Evolutionary conservation across 164 flowering plant genomes (phyloP), one percentile per base, ranked within the genome.

Genomic region (Chimonanthus praecox): DNA sequence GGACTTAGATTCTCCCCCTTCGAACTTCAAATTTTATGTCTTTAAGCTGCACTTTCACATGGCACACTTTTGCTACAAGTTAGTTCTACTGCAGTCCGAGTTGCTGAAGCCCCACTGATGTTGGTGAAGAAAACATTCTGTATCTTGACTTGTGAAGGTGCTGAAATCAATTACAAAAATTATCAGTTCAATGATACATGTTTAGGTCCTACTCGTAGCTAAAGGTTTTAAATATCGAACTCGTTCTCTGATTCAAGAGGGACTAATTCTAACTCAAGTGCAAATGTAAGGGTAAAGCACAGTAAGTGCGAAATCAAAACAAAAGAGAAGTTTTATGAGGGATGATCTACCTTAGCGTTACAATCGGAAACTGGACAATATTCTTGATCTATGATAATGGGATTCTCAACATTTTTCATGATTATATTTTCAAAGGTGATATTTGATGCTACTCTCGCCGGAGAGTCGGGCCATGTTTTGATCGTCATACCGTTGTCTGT

Each of bases 381-480:
- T 3, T 78, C 64, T 67, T 88, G 91, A 73, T 90, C 87, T 4
- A 90, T 86, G 9, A 88, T 83, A 47, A 90, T 88, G 0, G 92
- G 90, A 64, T 86, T 87, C 16, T 71, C 73, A 49, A 87, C 94
- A 47, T 87, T 85, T 75, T 83, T 80, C 88, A 85, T 84, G 61
- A 81, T 70, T 13, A 88, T 83, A 83, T 90, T 78, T 33, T 84
- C 77, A 64, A 88, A 90, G 4, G 85, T 86, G 80, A 90, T 80
- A 76, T 88, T 82, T 13, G 83, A 78, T 8, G 88, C 92, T 0
- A 75, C 62, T 15, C 85, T 86, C 64, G 78, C 68, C 0, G 92
- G 89, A 7, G 94, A 86, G 78, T 84, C 74, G 0, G 84, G 77
- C 90, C 91, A 90, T 20, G 94, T 84, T 78, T 88, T 90, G 85